Conservation (phyloP, 2,329 filamentous ascomycete species). For the Cadophora gregata region DNA sequence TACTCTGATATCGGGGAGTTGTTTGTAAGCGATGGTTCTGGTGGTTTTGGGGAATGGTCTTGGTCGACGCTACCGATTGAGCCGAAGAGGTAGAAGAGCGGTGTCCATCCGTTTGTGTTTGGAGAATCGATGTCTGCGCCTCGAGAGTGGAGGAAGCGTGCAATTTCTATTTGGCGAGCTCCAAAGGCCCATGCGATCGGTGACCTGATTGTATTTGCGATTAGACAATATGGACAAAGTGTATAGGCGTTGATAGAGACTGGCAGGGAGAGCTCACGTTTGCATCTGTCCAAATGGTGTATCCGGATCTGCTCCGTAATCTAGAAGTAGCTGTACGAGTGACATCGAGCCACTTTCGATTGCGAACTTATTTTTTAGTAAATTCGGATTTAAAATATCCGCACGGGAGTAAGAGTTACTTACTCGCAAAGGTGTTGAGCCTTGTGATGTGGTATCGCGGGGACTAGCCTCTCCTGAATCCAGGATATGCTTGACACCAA, state of each 20-base stretch:
- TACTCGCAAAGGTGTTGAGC: not conserved
- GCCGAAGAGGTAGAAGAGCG: not conserved
- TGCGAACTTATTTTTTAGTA: not conserved
- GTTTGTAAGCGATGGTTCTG: too few relatives aligned
- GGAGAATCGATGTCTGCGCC: not conserved
- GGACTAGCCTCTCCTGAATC: not conserved
- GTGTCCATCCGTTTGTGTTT: not conserved
- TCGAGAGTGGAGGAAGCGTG: not conserved
- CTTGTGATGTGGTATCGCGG: not conserved
- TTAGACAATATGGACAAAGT: too few relatives aligned
- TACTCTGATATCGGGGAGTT: not conserved
- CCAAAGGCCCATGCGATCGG: not conserved
- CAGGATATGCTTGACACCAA: not conserved
- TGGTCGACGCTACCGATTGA: too few relatives aligned
- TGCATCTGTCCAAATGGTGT: not conserved
- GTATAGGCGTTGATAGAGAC: too few relatives aligned
- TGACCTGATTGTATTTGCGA: not conserved
- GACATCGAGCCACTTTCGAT: not conserved
- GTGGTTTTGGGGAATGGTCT: too few relatives aligned
- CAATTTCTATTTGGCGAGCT: not conserved
- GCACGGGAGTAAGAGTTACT: too few relatives aligned
- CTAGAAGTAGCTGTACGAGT: not conserved
- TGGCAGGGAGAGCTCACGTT: not conserved
- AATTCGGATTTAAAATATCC: not conserved
- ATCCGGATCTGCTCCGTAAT: not conserved